Base-by-base conservation (phyloP, 108 stramenopile species). In the Fistulifera pelliculosa region DNA sequence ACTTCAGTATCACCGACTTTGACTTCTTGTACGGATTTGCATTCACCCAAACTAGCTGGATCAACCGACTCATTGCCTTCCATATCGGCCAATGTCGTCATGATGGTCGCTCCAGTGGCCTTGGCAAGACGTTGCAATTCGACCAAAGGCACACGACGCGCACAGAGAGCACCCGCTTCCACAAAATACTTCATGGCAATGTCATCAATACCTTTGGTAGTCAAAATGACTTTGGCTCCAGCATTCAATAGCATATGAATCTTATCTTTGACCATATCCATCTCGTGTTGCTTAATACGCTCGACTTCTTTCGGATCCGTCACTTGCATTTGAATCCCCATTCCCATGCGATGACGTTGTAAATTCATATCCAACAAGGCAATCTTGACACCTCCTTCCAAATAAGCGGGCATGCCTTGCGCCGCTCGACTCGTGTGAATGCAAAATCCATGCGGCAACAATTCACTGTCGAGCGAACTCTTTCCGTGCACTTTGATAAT, bases 141-240 rank as follows among this genome's bases (percentile, higher is more conserved):
- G 52, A 97, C 99, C 62, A 92, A 86, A 41, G 87, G 83, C 18
- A 94, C 93, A 2, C 99, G 88, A 50, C 99, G 80, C 16, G 92
- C 93, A 40, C 94, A 96, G 24, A 96, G 80, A 44, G 80, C 84
- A 14, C 98, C 98, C 11, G 99, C 99, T 68, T 99, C 96, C 11
- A 99, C 98, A 79, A 99, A 98, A 76, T 99, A 99, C 70, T 99
- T 99, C 77, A 98, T 89, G 64, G 97, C 98, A 41, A 95, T 64
- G 68, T 99, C 99, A 61, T 99, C 99, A 54, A 99, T 95, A 47
- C 97, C 99, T 76, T 98, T 98, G 59, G 99, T 96, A 7, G 96
- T 98, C 42, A 99, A 70, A 14, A 99, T 85, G 22, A 99, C 98
- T 49, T 81, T 94, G 49, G 98, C 99, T 19, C 99, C 99, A 14